Evolutionary conservation across 202 grass and related monocot genomes (phyloP), one percentile per base, ranked within the genome.

Genomic region (Setaria viridis): DNA sequence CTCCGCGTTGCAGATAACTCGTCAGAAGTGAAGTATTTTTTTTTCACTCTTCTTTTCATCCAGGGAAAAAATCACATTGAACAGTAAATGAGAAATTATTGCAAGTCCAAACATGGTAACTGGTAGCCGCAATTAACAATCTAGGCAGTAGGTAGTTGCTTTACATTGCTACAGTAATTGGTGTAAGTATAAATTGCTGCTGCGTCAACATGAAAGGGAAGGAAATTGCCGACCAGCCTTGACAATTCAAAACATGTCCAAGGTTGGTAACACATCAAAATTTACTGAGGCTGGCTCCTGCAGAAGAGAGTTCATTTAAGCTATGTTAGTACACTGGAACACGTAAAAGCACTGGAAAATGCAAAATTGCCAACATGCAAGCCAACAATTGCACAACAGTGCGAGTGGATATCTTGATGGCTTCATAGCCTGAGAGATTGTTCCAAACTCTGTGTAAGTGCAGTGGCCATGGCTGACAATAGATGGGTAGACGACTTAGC

Each of bases 221-320:
- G 53, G 48, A 62, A 58, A 76, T 35, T 83, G 81, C 21, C 53
- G 41, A 33, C 74, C 80, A 77, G 62, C 87, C 87, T 62, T 54
- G 82, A 60, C 20, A 79, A 75, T 48, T 83, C 74, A 83, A 87
- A 79, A 68, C 57, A 78, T 89, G 71, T 82, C 70, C 72, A 81
- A 41, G 87, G 87, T 75, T 75, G 82, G 82, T 9, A 79, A 67
- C 16, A 45, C 53, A 79, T 87, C 74, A 47, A 90, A 86, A 85
- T 77, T 85, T 82, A 91, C 66, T 57, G 82, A 68, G 72, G 85
- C 53, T 69, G 68, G 29, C 13, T 88, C 86, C 90, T 91, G 86
- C 86, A 79, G 54, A 85, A 79, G 56, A 82, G 11, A 72, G 58
- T 68, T 74, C 32, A 73, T 70, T 53, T 25, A 41, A 12, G 13